Evolutionary conservation across 2,329 filamentous ascomycete species (phyloP).

Genomic region (Fusarium odoratissimum): DNA sequence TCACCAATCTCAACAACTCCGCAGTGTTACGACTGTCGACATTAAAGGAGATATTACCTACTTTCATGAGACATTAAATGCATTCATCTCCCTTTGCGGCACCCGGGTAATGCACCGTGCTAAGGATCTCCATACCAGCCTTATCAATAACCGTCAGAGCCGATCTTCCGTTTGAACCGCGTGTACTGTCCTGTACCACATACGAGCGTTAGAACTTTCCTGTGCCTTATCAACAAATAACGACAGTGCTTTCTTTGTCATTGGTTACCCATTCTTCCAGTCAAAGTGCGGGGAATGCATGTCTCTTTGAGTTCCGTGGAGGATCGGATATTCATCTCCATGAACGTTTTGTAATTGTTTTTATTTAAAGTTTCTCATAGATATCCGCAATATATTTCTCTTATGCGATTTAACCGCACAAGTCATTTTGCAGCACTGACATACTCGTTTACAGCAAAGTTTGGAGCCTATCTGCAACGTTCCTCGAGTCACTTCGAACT

Average conservation of each 20-base stretch:
- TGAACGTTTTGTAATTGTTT: background rate
- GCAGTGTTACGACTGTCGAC: slow-evolving; percentile 6
- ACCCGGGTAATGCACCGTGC: background rate
- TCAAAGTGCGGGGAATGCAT: slow-evolving; percentile 33
- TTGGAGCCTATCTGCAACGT: background rate
- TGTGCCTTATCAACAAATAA: background rate
- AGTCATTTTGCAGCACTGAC: background rate
- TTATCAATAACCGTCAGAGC: background rate
- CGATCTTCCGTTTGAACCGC: slow-evolving; percentile 2
- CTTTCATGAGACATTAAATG: slow-evolving; percentile 1
- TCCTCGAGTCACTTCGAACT: background rate
- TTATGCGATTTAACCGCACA: background rate
- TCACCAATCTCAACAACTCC: slow-evolving; percentile 35
- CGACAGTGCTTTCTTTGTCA: slow-evolving; percentile 2
- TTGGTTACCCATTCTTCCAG: slow-evolving; percentile 10
- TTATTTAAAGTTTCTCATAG: background rate
- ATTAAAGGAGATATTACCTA: slow-evolving; percentile 18
- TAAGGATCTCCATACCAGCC: slow-evolving; percentile 1
- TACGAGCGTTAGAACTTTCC: slow-evolving; percentile 12
- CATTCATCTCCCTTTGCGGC: slow-evolving; percentile 4
- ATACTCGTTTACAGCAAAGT: background rate
- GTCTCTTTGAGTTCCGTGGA: slow-evolving; percentile 8
- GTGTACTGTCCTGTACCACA: slow-evolving; percentile 1
- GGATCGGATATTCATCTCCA: slow-evolving; percentile 17
- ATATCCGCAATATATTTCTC: background rate